Conservation (phyloP, 192 early-diverging fungal genomes). For the Paraglomus occultum region DNA sequence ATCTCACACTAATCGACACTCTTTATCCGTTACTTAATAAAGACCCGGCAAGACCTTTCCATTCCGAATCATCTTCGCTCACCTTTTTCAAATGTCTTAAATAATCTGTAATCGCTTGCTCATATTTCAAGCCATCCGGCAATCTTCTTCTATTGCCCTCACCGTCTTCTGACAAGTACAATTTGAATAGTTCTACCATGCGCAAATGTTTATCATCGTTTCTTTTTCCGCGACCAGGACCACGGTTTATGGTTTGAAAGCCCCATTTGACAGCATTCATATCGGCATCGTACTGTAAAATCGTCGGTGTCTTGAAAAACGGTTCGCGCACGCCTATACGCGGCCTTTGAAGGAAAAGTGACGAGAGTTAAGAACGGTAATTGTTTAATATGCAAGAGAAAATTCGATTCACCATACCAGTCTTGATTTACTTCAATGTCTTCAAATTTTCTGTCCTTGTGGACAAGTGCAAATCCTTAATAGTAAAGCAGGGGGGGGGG, state of each 20-base stretch:
- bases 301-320: conserved; percentile 15
- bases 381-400: too few species aligned
- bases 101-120: conserved; percentile 23
- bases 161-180: conserved; percentile 3
- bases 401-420: too few species aligned
- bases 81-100: conserved; percentile 8
- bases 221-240: neutral
- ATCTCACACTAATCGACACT: too few species aligned
- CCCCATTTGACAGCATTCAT: conserved; percentile 12
- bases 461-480: too few species aligned
- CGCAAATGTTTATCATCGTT: neutral
- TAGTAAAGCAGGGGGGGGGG: too few species aligned
- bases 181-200: conserved; percentile 22
- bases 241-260: neutral
- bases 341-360: too few species aligned
- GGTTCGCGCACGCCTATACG: neutral
- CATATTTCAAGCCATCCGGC: neutral
- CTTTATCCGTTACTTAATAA: too few species aligned
- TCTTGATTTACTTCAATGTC: too few species aligned
- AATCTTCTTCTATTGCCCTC: conserved; percentile 2
- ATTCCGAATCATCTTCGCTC: neutral
- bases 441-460: too few species aligned
- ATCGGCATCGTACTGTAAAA: conserved; percentile 9
- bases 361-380: too few species aligned
- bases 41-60: too few species aligned